Evolutionary conservation across 805 yeast genomes (phyloP).

Genomic region (Metschnikowia kunwiensis): DNA sequence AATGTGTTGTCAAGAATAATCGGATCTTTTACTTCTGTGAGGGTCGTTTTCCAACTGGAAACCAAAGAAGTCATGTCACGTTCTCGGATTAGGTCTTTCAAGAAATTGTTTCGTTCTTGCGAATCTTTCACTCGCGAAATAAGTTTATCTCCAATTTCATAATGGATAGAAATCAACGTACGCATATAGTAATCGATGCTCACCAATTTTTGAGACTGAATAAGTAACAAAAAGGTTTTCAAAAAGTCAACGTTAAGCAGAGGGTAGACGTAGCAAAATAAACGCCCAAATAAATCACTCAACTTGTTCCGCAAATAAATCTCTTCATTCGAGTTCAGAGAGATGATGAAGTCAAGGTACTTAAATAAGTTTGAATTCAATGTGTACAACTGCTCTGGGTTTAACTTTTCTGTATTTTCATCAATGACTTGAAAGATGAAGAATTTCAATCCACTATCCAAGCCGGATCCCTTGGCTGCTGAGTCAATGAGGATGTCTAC

Average conservation of each 20-base stretch:
- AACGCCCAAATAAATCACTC: conserved; percentile 30
- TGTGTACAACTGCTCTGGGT: conserved; percentile 42
- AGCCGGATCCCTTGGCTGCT: conserved; percentile 13
- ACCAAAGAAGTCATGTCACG: conserved; percentile 70
- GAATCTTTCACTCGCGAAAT: conserved; percentile 64
- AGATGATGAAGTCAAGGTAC: conserved; percentile 33
- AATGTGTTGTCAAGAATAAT: conserved; percentile 54
- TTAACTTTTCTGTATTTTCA: conserved; percentile 46
- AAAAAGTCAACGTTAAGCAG: conserved; percentile 32
- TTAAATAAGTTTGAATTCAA: conserved; percentile 49
- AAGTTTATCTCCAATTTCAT: conserved; percentile 90
- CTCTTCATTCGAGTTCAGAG: conserved; percentile 23
- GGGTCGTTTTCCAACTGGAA: conserved; percentile 61
- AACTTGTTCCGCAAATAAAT: conserved; percentile 37
- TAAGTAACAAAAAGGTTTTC: conserved; percentile 27
- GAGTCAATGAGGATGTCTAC: conserved; percentile 42
- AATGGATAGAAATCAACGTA: conserved; percentile 71
- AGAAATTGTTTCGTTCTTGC: conserved; percentile 60
- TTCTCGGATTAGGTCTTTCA: conserved; percentile 80
- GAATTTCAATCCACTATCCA: conserved; percentile 58
- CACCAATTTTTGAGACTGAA: conserved; percentile 19
- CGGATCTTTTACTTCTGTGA: conserved; percentile 35
- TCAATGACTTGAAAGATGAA: conserved; percentile 71
- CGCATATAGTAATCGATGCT: conserved; percentile 68
- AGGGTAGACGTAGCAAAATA: conserved; percentile 37